Base-by-base conservation (phyloP, 495 filamentous ascomycete genomes). In the Cercophora newfieldiana region DNA sequence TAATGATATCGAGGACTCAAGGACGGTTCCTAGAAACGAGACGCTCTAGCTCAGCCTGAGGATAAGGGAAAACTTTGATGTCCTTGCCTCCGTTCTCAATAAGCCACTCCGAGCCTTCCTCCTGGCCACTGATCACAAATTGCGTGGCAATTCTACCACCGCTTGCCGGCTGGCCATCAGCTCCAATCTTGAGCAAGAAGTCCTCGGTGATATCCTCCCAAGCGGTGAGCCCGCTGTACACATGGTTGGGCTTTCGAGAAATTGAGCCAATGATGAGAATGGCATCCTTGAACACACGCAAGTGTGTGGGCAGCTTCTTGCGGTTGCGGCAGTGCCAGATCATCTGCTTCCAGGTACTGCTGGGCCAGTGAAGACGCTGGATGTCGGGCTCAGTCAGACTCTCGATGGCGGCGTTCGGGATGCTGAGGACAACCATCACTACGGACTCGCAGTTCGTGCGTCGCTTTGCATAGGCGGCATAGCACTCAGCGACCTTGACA, bases 351-450 rank as follows among this genome's bases (percentile, higher is more conserved):
- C 63, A 66, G 29, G 60, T 56, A 28, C 31, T 22, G 49, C 57
- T 66, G n/a, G 62, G 67, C 67, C 67, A 66, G 30, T 56, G 56
- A 30, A 53, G n/a, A 24, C 22, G 49, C 22, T 53, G 49, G 22
- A 53, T 12, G 10, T 24, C n/a, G 19, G 49, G 22, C 49, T 53
- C 50, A 53, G 60, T 19, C n/a, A 69, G 53, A 37, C 65, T 56
- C 30, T 69, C 33, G n/a, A 69, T 64, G 26, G 64, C 68, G 37
- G 53, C 64, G 53, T 63, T 67, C 19, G 67, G 67, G 50, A 69
- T 66, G n/a, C 33, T 16, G 19, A 69, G 49, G 26, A 28, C 54
- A 22, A 69, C 31, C 24, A 69, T 61, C 1, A 58, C 59, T 18
- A 59, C 31, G 18, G 64, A 64, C 21, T 64, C 50, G 60, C 25